These are phyloP conservation scores for Ottelia alismoides DNA, from an alignment of 106 monocot species.

Conservation along the genomic window DNA sequence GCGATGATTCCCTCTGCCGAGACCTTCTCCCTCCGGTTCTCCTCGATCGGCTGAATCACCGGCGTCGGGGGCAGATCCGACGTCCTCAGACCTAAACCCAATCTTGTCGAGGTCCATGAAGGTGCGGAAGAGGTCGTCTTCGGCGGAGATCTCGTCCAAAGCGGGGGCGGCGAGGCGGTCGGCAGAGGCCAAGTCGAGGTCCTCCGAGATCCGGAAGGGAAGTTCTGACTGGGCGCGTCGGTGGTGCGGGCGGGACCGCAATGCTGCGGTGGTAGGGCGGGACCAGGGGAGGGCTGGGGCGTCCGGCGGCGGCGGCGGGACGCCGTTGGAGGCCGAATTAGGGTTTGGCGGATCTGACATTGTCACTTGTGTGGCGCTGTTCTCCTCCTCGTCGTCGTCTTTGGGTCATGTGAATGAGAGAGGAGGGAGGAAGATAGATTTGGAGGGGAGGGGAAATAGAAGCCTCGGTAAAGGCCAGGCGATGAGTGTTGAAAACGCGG, in stretches of 20 bases:
- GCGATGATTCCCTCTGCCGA: constrained; percentile 41
- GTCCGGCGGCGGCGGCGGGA: neutral
- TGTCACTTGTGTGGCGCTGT: too few relatives aligned
- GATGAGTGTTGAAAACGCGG: too few relatives aligned
- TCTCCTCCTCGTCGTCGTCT: too few relatives aligned
- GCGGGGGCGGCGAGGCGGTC: constrained; percentile 6
- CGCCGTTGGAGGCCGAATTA: neutral
- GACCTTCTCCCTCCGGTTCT: neutral
- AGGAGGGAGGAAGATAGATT: too few relatives aligned
- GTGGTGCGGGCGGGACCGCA: constrained; percentile 18
- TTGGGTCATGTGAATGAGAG: too few relatives aligned
- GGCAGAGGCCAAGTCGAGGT: constrained; percentile 10
- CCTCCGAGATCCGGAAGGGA: constrained; percentile 30
- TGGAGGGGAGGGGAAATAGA: too few relatives aligned
- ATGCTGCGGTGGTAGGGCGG: neutral
- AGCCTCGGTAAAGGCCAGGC: too few relatives aligned
- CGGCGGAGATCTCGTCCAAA: constrained; percentile 30
- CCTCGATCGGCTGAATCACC: neutral
- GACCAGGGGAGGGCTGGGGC: neutral
- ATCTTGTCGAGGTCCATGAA: constrained; percentile 60
- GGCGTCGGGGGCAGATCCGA: constrained; percentile 27
- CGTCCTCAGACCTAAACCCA: constrained; percentile 21
- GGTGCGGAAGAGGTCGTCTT: constrained; percentile 37
- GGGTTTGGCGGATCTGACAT: constrained; percentile 3
- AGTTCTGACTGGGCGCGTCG: constrained; percentile 36